Conservation (phyloP, 2,329 filamentous ascomycete species). For the Botrytis porri region DNA sequence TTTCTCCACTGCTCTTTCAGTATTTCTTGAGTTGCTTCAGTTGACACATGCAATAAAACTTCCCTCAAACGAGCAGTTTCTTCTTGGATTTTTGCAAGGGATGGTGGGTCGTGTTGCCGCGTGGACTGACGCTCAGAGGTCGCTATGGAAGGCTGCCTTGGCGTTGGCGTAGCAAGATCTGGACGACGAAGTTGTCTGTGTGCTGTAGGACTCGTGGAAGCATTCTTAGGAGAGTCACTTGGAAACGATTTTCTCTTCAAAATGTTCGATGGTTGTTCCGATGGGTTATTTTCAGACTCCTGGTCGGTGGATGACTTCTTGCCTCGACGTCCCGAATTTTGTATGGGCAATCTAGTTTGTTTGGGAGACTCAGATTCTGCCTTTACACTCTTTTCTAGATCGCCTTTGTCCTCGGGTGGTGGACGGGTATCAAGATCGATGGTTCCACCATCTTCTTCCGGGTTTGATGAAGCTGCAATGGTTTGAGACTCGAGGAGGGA, state of each 20-base stretch:
- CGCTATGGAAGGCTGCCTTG: not conserved
- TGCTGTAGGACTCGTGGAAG: not conserved
- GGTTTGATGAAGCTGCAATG: not conserved
- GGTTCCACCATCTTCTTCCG: not conserved
- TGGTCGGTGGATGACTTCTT: not conserved
- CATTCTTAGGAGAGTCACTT: not conserved
- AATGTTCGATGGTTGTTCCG: not conserved
- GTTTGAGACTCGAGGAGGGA: not conserved
- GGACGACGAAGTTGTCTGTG: not conserved
- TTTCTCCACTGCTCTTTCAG: slow-evolving; percentile 28
- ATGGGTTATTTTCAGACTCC: not conserved
- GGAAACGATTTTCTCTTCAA: slow-evolving; percentile 6
- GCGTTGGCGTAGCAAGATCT: not conserved
- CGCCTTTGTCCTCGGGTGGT: too few relatives aligned
- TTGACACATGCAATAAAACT: slow-evolving; percentile 26
- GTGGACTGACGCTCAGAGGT: not conserved
- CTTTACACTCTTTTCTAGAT: not conserved
- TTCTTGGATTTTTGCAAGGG: slow-evolving; percentile 16
- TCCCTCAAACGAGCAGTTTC: slow-evolving; percentile 28
- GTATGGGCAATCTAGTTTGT: not conserved
- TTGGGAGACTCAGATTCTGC: not conserved
- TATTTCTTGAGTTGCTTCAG: slow-evolving; percentile 28
- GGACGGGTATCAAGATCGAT: not conserved
- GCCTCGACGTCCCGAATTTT: not conserved
- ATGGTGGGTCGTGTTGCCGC: not conserved